A percentile compares a stretch with the other conserved stretches of the same genome.
Evolutionary conservation across 805 yeast genomes (phyloP).

Genomic region (Ogataea degrootiae): DNA sequence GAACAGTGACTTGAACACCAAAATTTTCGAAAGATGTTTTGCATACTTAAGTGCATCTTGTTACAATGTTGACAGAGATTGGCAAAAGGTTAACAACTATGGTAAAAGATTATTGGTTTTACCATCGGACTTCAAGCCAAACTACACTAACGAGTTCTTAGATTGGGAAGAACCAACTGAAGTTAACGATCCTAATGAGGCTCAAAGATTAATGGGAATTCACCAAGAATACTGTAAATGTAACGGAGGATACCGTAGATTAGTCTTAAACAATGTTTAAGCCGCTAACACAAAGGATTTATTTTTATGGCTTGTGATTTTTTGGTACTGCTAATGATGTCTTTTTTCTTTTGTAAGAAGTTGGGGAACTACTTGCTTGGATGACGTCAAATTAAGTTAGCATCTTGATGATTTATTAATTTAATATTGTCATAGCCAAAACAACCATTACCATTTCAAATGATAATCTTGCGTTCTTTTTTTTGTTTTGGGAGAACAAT

Average conservation of each 20-base stretch:
- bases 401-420: too few species aligned
- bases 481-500: background rate
- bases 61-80: conserved; percentile 51
- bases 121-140: conserved; percentile 44
- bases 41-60: conserved; percentile 51
- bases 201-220: conserved; percentile 42
- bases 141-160: conserved; percentile 47
- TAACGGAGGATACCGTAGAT: conserved; percentile 46
- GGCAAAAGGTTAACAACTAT: conserved; percentile 51
- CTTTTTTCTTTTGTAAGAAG: too few species aligned
- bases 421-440: too few species aligned
- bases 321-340: background rate
- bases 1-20: conserved; percentile 36
- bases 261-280: conserved; percentile 24
- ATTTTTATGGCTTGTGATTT: background rate
- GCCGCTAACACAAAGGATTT: background rate
- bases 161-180: conserved; percentile 47
- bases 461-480: too few species aligned
- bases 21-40: conserved; percentile 48
- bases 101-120: conserved; percentile 50
- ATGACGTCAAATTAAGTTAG: too few species aligned
- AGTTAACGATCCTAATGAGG: conserved; percentile 41
- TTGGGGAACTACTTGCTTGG: too few species aligned
- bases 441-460: too few species aligned
- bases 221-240: conserved; percentile 44